Evolutionary conservation across 1,284 basidiomycete genomes (phyloP), one percentile per base, ranked within the genome.

Genomic region (Trametes versicolor): DNA sequence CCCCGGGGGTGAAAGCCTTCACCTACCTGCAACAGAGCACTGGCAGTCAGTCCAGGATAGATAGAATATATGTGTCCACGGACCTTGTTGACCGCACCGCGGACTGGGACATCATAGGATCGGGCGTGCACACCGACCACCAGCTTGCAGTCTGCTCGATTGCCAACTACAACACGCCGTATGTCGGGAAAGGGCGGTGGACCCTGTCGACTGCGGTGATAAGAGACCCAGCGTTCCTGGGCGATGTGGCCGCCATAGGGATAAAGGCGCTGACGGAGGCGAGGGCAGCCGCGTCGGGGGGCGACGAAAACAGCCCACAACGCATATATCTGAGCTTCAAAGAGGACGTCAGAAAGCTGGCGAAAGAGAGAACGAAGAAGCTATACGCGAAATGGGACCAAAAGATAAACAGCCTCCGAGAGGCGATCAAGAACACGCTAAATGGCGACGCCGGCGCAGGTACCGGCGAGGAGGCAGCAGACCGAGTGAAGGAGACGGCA

Each of bases 111-210:
- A 53, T 53, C 3, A 2, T 10, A 9, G 36, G 21, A 6, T 8
- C 51, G 5, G 51, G 51, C 2, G 2, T 57, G 1, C 21, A 25
- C 1, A 57, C 55, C 1, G 55, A 57, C 21, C 55, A 57, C 41
- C 9, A n/a, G 13, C 45, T 57, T 39, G 55, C 29, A 2, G 3
- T 41, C 0, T 37, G 23, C 10, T n/a, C 19, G 41, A 17, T 57
- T 0, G 41, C 25, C 10, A 34, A 57, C 23, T 29, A 57, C 29
- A 43, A 47, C 9, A 25, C 55, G 2, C 55, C 55, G 0, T 48
- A 45, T 15, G 55, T 57, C 1, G 55, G 55, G 1, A 57, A 21
- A 15, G 55, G 55, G 9, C 10, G 55, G n/a, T 57, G 55, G 55
- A 17, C 41, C 6, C 29, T 45, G 27, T 41, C 55, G 4, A 8